Evolutionary conservation across 176 grass and related monocot species (phyloP), one percentile per base, ranked within the genome.

Genomic region (Eleusine coracana): DNA sequence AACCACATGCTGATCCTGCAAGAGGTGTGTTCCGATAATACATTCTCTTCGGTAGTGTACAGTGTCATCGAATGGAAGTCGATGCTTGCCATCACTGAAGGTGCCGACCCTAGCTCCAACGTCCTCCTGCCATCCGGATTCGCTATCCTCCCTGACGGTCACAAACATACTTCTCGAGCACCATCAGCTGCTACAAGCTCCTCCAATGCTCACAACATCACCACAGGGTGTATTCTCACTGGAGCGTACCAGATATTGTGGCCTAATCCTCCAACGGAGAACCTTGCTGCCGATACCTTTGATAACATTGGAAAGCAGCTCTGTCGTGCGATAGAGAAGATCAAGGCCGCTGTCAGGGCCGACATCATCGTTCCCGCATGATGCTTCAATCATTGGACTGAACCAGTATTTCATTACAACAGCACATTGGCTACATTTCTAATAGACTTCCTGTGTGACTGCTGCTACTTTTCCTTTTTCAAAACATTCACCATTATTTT

Each of bases 111-210:
- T 1, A 4, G 29, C 72, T 15, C 25, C 61, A 1, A 59, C 18
- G 41, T 74, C 39, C 45, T 90, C 61, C 68, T 85, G 15, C 91
- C 91, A 2, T 93, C 91, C 10, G 91, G 88, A 5, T 90, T 93
- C n/a, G 78, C 74, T 36, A 64, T 93, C 68, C 68, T 85, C 60
- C 88, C 91, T 0, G 87, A 92, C 41, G 83, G 83, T 52, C 36
- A 36, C 3, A 58, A 70, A 15, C 31, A 56, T 7, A 3, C 48
- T 37, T 31, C 1, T 21, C 31, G 9, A 20, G 6, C 37, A 9
- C 23, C 49, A 38, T 61, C 59, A 3, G 2, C 23, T 10, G 2
- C 59, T 27, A 0, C 21, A 5, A 58, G 5, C 18, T 23, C 7
- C 80, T 83, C 86, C 67, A 72, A 36, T 3, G 20, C 25, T 18